These are phyloP conservation scores for Populus tremula DNA, from an alignment of 345 rosid species.

Conservation along the genomic window DNA sequence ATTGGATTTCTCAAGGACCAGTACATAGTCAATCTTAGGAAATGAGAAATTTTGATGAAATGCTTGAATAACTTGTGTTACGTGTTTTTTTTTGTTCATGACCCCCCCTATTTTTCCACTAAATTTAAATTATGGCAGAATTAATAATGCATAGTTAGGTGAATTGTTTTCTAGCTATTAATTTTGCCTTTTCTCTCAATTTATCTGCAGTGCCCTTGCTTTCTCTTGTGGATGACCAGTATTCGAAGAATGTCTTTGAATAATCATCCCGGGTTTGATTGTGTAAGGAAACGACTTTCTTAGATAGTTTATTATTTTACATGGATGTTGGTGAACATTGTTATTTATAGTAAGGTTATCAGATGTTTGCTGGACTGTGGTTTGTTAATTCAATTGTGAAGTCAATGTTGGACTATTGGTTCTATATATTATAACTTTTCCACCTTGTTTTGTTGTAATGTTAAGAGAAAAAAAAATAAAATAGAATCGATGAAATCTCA, in stretches of 20 bases:
- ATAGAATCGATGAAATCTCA: too few relatives aligned
- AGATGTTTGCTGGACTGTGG: not conserved
- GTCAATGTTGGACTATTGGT: too few relatives aligned
- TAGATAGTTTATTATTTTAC: not conserved
- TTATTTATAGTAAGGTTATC: not conserved
- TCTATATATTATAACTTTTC: too few relatives aligned
- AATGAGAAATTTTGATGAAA: not conserved
- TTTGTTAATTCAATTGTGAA: too few relatives aligned
- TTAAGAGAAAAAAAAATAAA: too few relatives aligned
- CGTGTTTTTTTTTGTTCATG: not conserved
- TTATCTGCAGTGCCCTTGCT: constrained; percentile 67
- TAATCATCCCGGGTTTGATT: constrained; percentile 85
- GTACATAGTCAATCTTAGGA: not conserved
- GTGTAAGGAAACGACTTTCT: constrained; percentile 42
- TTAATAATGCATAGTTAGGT: not conserved
- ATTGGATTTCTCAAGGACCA: too few relatives aligned
- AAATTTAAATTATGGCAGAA: not conserved
- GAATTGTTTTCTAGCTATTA: not conserved
- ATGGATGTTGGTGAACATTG: not conserved
- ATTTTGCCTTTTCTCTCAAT: not conserved
- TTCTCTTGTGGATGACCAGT: constrained; percentile 73
- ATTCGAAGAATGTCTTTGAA: constrained; percentile 76
- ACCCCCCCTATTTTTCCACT: not conserved
- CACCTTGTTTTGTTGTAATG: too few relatives aligned
- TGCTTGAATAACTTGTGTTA: too few relatives aligned